These are phyloP conservation scores for Lodderomyces margitis DNA, from an alignment of 1,139 yeast genomes.

Conservation along the genomic window DNA sequence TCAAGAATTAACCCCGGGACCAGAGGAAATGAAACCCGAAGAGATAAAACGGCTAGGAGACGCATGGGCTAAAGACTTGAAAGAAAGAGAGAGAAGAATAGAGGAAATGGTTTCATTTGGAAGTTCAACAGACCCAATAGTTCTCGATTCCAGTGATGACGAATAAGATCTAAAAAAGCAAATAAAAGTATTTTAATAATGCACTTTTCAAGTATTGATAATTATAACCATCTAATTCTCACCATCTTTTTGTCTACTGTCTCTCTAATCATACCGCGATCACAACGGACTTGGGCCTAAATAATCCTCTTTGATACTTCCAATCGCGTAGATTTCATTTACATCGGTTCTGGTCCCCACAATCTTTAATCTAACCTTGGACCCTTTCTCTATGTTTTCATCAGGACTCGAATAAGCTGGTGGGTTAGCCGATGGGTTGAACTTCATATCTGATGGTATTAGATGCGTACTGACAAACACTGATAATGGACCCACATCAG, in stretches of 20 bases:
- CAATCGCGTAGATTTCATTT: constrained; percentile 94
- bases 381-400: constrained; percentile 90
- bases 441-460: constrained; percentile 91
- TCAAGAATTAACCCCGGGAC: neutral
- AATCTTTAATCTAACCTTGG: constrained; percentile 88
- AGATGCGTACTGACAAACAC: constrained; percentile 94
- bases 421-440: constrained; percentile 94
- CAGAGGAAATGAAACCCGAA: neutral
- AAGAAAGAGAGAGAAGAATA: neutral
- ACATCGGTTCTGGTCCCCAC: constrained; percentile 98
- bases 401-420: constrained; percentile 98
- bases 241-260: too few species aligned
- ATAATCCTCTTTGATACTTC: constrained; percentile 95
- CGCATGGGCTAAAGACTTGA: constrained; percentile 4
- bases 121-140: constrained; percentile 6
- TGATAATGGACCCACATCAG: constrained; percentile 95
- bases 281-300: constrained; percentile 71
- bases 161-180: too few species aligned
- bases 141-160: constrained; percentile 6
- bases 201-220: neutral
- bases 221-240: too few species aligned
- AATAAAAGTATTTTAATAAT: too few species aligned
- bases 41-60: constrained; percentile 4
- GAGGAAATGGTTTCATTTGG: neutral
- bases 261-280: constrained; percentile 5